Evolutionary conservation across 805 yeast genomes (phyloP).

Genomic region (Maudiozyma saulgeensis): DNA sequence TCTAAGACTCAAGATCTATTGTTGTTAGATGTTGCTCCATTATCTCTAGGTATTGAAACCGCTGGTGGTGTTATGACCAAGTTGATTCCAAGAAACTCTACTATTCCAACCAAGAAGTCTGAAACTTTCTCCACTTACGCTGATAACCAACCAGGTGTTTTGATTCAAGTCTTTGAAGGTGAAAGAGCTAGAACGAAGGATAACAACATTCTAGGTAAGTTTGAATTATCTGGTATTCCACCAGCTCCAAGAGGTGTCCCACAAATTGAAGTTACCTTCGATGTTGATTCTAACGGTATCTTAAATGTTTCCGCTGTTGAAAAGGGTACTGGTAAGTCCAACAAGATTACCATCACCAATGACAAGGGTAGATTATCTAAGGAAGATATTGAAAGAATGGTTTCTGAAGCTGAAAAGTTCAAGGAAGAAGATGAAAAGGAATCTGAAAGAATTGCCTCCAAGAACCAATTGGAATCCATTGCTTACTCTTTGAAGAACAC

Average conservation of each 20-base stretch:
- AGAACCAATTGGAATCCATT: conserved; percentile 94
- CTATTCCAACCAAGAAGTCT: conserved; percentile 97
- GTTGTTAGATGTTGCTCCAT: conserved; percentile 97
- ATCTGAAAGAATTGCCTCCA: conserved; percentile 84
- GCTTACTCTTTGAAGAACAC: conserved; percentile 89
- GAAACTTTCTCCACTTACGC: conserved; percentile 97
- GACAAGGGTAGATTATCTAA: conserved; percentile 97
- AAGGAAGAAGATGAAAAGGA: conserved; percentile 95
- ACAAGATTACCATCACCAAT: conserved; percentile 95
- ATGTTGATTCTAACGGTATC: conserved; percentile 95
- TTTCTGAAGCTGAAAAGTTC: conserved; percentile 93
- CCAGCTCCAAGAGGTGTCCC: conserved; percentile 99
- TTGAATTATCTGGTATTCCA: conserved; percentile 93
- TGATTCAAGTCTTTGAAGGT: conserved; percentile 97
- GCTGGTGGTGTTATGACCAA: conserved; percentile 99
- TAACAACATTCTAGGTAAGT: conserved; percentile 94
- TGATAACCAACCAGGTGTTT: conserved; percentile 99
- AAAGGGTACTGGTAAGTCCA: conserved; percentile 97
- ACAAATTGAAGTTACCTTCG: conserved; percentile 95
- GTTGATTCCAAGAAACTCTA: conserved; percentile 97
- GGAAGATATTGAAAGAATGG: conserved; percentile 98
- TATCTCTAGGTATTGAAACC: conserved; percentile 97
- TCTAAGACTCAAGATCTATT: conserved; percentile 96
- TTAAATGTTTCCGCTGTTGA: conserved; percentile 94
- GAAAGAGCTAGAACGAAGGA: conserved; percentile 96